Percentiles rank a stretch among this genome's conserved stretches.
Conservation (phyloP, 139 green algal genomes). For the Yamagishiella unicocca region DNA sequence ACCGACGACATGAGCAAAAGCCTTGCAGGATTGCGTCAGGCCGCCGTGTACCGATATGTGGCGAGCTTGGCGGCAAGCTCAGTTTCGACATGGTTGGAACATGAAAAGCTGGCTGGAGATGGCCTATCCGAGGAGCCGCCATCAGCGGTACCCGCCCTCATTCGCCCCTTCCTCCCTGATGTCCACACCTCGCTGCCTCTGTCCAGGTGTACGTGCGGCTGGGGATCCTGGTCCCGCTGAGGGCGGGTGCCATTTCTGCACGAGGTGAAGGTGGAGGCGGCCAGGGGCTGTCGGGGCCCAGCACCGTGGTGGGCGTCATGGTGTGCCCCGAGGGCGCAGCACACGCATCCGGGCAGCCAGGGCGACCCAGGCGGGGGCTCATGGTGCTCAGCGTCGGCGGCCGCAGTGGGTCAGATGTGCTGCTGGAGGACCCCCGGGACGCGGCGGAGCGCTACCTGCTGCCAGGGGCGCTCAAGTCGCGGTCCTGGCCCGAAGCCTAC, state of each 20-base stretch:
- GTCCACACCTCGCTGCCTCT: neutral
- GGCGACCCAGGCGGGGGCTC: neutral
- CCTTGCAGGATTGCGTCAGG: too few species aligned
- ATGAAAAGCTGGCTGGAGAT: too few species aligned
- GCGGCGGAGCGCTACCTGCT: neutral
- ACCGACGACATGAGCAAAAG: too few species aligned
- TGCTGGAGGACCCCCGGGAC: neutral
- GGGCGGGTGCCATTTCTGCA: neutral
- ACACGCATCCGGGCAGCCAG: neutral
- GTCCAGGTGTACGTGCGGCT: constrained; percentile 1
- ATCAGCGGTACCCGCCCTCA: neutral
- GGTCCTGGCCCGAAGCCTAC: neutral
- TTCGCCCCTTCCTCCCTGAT: neutral
- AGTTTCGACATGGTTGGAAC: too few species aligned
- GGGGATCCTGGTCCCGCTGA: neutral
- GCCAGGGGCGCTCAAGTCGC: neutral
- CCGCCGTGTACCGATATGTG: too few species aligned
- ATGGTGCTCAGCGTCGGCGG: neutral
- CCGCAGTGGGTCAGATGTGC: neutral
- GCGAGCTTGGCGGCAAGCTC: too few species aligned
- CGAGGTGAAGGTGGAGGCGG: neutral
- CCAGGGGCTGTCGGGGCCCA: neutral
- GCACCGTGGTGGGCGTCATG: neutral
- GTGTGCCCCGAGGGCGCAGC: constrained; percentile 1
- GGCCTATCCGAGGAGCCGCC: too few species aligned